Conservation (phyloP, 805 yeast species). For the Candida parachauliodes region DNA sequence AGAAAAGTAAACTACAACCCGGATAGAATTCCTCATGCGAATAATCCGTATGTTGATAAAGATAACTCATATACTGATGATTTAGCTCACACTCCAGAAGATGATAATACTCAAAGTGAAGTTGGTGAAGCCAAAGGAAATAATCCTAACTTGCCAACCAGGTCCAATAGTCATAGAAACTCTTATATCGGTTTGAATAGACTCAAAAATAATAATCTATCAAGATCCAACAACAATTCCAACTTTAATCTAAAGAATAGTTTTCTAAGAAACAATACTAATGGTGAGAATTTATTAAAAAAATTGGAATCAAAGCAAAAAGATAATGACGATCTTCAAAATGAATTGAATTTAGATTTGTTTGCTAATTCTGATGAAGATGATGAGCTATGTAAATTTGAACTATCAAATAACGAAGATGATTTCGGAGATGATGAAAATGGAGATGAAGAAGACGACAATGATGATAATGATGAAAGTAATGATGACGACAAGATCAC, state of each 20-base stretch:
- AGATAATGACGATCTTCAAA: conserved; percentile 1
- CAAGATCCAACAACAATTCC: conserved; percentile 18
- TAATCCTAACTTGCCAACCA: conserved; percentile 33
- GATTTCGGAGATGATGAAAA: conserved; percentile 4
- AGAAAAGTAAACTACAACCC: conserved; percentile 8
- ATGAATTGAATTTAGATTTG: conserved; percentile 6
- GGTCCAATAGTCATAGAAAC: conserved; percentile 24
- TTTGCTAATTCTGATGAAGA: conserved; percentile 12
- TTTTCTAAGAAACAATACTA: neutral
- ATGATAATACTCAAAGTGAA: neutral
- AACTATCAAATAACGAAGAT: conserved; percentile 10
- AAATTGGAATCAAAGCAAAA: too few relatives aligned
- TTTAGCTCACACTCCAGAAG: neutral
- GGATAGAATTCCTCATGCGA: conserved; percentile 21
- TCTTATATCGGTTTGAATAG: conserved; percentile 38
- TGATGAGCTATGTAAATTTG: conserved; percentile 11
- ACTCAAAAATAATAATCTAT: conserved; percentile 27
- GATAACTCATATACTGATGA: neutral
- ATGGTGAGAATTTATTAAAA: too few relatives aligned
- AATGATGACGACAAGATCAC: neutral
- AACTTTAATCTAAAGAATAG: conserved; percentile 9
- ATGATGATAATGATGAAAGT: neutral
- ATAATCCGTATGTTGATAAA: conserved; percentile 25
- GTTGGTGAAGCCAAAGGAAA: conserved; percentile 6
- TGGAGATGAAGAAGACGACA: conserved; percentile 3